phyloP scores from a whole-genome alignment of 805 yeast genomes.

The Metschnikowia arizonensis region DNA sequence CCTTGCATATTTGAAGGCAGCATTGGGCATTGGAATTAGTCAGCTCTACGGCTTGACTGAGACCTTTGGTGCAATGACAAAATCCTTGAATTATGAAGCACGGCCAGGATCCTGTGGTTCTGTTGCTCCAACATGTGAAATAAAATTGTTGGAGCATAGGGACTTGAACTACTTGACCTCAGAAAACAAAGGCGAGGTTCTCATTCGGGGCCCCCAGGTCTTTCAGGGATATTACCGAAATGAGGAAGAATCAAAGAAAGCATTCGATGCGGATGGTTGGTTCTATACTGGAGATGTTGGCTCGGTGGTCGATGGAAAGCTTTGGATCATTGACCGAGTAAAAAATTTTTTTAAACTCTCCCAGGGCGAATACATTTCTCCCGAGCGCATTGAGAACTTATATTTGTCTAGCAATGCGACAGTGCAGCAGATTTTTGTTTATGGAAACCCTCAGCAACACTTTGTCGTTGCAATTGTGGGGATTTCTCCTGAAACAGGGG shows the following conservation, averaged over 20 bases:
- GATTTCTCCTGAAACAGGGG: constrained; percentile 24
- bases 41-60: constrained; percentile 76
- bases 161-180: constrained; percentile 45
- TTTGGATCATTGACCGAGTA: constrained; percentile 59
- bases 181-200: constrained; percentile 39
- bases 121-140: constrained; percentile 46
- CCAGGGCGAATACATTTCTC: constrained; percentile 58
- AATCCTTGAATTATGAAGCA: constrained; percentile 39
- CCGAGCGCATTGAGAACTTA: constrained; percentile 65
- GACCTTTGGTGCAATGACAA: constrained; percentile 51
- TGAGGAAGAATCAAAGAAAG: constrained; percentile 48
- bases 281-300: constrained; percentile 52
- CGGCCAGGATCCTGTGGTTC: constrained; percentile 57
- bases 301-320: constrained; percentile 39
- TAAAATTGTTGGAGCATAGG: constrained; percentile 56
- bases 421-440: constrained; percentile 12
- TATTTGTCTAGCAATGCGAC: constrained; percentile 33
- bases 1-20: constrained; percentile 31
- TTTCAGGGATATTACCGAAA: constrained; percentile 53
- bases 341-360: constrained; percentile 67
- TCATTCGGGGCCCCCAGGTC: constrained; percentile 61
- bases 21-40: constrained; percentile 49
- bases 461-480: constrained; percentile 16
- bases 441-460: constrained; percentile 11
- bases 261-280: constrained; percentile 43